Conservation (phyloP, 2,329 filamentous ascomycete species). For the Pseudogymnoascus sp. region DNA sequence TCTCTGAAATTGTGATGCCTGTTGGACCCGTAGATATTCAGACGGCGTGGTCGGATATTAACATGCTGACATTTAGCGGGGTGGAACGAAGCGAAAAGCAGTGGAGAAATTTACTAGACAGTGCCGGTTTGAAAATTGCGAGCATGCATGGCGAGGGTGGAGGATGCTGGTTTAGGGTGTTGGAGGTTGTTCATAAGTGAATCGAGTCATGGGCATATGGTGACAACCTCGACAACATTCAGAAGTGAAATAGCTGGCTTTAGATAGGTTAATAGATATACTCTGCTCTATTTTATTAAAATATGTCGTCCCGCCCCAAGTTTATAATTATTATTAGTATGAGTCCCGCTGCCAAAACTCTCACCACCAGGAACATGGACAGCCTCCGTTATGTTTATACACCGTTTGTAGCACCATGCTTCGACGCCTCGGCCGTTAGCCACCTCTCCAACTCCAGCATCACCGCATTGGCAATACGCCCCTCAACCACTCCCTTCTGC, state of each 20-base stretch:
- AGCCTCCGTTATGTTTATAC: background rate
- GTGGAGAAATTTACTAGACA: slow-evolving; percentile 14
- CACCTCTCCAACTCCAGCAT: slow-evolving; percentile 1
- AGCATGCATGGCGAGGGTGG: background rate
- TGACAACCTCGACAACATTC: background rate
- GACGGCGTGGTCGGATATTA: slow-evolving; percentile 14
- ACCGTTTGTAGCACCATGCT: background rate
- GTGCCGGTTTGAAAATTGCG: slow-evolving; percentile 5
- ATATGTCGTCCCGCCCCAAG: background rate
- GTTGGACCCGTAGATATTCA: background rate
- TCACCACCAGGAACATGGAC: background rate
- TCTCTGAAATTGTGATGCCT: slow-evolving; percentile 26
- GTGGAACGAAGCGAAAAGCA: slow-evolving; percentile 15
- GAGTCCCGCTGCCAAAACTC: background rate
- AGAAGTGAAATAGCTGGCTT: background rate
- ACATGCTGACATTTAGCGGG: slow-evolving; percentile 16
- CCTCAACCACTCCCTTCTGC: slow-evolving; percentile 35
- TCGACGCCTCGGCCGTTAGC: slow-evolving; percentile 1
- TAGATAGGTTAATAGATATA: background rate
- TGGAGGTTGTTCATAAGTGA: slow-evolving; percentile 6
- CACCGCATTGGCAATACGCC: background rate
- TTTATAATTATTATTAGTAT: slow-evolving; percentile 1
- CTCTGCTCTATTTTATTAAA: background rate
- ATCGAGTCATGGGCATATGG: too few species aligned
- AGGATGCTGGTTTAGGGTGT: slow-evolving; percentile 1